These are phyloP conservation scores for Nakazawaea holstii DNA, from an alignment of 805 yeast species.

Conservation along the genomic window DNA sequence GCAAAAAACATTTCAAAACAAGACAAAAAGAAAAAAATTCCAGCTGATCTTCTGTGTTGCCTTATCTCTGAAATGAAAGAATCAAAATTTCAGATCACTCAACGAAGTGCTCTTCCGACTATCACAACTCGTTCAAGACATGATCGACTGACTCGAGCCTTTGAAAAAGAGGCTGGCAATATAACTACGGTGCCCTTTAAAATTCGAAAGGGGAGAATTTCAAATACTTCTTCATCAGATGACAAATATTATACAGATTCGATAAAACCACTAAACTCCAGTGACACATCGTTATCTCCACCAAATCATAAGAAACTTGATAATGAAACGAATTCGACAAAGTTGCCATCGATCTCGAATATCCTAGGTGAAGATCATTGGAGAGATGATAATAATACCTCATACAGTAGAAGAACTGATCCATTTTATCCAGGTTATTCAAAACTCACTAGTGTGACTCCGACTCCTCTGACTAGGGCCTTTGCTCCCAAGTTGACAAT, in stretches of 20 bases:
- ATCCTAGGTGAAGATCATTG: background rate
- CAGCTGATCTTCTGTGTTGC: too few relatives aligned
- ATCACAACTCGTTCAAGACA: background rate
- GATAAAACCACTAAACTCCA: too few relatives aligned
- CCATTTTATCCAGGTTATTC: background rate
- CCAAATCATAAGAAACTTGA: background rate
- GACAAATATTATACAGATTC: too few relatives aligned
- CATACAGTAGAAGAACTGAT: background rate
- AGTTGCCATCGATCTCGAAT: conserved; percentile 1
- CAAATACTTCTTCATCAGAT: too few relatives aligned
- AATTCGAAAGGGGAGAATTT: too few relatives aligned
- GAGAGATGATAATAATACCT: background rate
- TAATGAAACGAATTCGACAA: background rate
- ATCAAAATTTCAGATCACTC: too few relatives aligned
- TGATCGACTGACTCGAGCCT: background rate
- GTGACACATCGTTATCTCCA: background rate
- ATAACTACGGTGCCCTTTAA: too few relatives aligned
- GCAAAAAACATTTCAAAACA: too few relatives aligned
- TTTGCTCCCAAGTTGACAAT: background rate
- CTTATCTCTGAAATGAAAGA: too few relatives aligned
- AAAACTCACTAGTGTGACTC: background rate
- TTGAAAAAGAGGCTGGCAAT: too few relatives aligned
- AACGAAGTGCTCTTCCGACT: background rate
- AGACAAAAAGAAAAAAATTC: too few relatives aligned
- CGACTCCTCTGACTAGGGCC: background rate